phyloP scores from a whole-genome alignment of 169 alveolate genomes.

The Miamiensis avidus region DNA sequence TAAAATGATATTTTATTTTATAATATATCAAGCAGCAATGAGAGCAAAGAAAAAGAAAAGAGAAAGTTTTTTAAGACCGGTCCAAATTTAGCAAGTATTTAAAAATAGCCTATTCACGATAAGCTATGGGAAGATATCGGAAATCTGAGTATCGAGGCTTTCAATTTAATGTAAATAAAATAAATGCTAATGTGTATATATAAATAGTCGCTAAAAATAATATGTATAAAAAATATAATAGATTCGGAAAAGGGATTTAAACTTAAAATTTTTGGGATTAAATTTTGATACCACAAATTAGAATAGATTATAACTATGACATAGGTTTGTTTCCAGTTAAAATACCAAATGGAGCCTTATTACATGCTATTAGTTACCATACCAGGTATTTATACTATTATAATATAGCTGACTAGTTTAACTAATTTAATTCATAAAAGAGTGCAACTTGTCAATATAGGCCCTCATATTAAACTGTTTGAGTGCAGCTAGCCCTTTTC shows the following conservation, averaged over 20 bases:
- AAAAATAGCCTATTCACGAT: not conserved
- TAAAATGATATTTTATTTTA: not conserved
- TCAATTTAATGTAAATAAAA: not conserved
- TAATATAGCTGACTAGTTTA: too few relatives aligned
- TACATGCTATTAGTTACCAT: not conserved
- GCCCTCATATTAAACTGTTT: not conserved
- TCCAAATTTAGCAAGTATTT: not conserved
- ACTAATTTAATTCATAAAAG: not conserved
- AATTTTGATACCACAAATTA: not conserved
- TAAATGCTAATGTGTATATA: not conserved
- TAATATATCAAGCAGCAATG: not conserved
- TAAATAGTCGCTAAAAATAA: not conserved
- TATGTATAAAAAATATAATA: too few relatives aligned
- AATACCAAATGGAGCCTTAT: not conserved
- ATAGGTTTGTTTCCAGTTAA: not conserved
- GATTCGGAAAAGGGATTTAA: not conserved
- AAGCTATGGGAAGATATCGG: not conserved
- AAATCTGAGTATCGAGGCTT: not conserved
- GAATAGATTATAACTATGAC: not conserved
- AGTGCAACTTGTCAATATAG: not conserved
- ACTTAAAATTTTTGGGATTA: not conserved
- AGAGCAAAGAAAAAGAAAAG: not conserved
- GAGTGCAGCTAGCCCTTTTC: not conserved
- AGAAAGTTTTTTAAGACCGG: not conserved
- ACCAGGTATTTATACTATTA: not conserved